phyloP scores from a whole-genome alignment of 495 filamentous ascomycete genomes.

The Annulohypoxylon maeteangense region DNA sequence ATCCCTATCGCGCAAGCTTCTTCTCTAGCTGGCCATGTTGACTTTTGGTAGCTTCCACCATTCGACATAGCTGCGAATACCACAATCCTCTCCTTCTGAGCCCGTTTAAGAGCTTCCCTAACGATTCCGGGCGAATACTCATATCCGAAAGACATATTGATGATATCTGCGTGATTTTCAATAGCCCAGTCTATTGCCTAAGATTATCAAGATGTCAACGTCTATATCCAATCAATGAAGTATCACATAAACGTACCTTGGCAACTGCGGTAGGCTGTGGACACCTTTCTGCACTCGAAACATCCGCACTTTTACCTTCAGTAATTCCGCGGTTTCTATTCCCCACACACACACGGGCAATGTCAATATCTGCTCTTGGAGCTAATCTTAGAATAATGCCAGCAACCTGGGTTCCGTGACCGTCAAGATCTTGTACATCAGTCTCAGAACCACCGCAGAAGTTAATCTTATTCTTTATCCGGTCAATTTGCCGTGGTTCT shows the following conservation, averaged over 20 bases:
- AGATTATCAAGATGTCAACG: background rate
- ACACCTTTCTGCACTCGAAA: conserved; percentile 1
- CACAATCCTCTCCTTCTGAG: background rate
- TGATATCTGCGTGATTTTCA: background rate
- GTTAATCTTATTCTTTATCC: conserved; percentile 9
- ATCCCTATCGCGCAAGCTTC: conserved; percentile 1
- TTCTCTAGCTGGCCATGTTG: conserved; percentile 8
- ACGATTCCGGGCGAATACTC: background rate
- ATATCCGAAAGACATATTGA: conserved; percentile 12
- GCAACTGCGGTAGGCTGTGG: background rate
- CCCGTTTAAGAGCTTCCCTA: background rate
- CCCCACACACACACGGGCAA: conserved; percentile 9
- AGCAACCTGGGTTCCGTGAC: conserved; percentile 11
- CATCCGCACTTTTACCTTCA: background rate
- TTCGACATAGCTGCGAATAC: conserved; percentile 13
- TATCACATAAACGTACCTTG: background rate
- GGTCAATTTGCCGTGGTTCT: conserved; percentile 9
- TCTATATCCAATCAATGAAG: background rate
- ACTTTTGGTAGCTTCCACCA: background rate
- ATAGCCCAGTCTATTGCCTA: conserved; percentile 14
- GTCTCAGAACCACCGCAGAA: conserved; percentile 6
- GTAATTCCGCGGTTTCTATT: background rate
- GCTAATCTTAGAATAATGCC: conserved; percentile 9
- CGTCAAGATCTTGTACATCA: conserved; percentile 5
- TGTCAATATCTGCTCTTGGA: conserved; percentile 1